Conservation (phyloP, 225 moss, liverwort and hornwort species). For the Asterella californica region DNA sequence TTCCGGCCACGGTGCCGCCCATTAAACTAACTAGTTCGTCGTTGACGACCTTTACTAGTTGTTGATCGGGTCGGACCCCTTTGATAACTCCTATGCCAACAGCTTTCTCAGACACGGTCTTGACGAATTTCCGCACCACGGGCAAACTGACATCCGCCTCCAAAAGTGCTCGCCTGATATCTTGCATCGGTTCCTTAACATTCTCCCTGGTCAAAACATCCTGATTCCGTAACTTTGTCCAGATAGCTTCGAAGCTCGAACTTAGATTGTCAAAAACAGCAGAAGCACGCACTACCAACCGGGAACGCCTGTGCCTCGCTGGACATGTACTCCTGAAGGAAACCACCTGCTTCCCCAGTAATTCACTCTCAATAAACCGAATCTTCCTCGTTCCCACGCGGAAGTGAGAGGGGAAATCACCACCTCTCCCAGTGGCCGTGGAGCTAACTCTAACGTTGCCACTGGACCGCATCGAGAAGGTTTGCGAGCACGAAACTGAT, state of each 20-base stretch:
- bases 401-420: neutral
- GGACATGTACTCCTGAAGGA: neutral
- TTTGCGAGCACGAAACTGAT: neutral
- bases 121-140: conserved; percentile 94
- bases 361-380: neutral
- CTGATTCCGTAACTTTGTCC: conserved; percentile 87
- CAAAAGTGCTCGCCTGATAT: conserved; percentile 82
- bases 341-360: conserved; percentile 7
- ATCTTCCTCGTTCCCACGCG: neutral
- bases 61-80: conserved; percentile 91
- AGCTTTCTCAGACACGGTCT: conserved; percentile 74
- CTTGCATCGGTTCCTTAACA: conserved; percentile 83
- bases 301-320: neutral
- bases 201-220: conserved; percentile 81
- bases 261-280: conserved; percentile 95
- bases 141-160: conserved; percentile 98
- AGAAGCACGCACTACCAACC: conserved; percentile 30
- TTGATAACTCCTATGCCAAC: conserved; percentile 82
- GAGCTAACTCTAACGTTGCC: neutral
- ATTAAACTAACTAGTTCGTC: conserved; percentile 88
- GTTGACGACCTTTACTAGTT: conserved; percentile 94
- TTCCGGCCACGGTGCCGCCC: conserved; percentile 78
- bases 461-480: neutral
- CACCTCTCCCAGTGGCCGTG: neutral
- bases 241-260: conserved; percentile 81